Conservation (phyloP, 2,329 filamentous ascomycete species). For the Calonectria pteridis region DNA sequence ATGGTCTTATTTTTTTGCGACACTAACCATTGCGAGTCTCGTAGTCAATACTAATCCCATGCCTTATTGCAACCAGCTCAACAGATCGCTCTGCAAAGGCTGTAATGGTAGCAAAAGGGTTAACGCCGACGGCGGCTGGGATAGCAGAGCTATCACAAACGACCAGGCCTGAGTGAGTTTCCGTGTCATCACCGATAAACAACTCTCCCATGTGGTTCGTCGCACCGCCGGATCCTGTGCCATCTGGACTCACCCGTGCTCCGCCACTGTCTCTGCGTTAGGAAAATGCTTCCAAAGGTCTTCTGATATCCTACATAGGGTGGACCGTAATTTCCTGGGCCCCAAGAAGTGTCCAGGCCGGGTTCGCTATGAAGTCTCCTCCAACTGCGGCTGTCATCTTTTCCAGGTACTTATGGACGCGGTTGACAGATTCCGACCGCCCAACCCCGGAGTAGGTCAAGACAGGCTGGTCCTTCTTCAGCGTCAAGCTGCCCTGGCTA, state of each 20-base stretch:
- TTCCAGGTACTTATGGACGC: constrained; percentile 64
- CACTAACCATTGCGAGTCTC: constrained; percentile 34
- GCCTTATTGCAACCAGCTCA: constrained; percentile 46
- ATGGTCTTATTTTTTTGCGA: constrained; percentile 28
- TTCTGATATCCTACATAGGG: constrained; percentile 53
- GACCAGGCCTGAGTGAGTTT: constrained; percentile 69
- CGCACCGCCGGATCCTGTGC: constrained; percentile 67
- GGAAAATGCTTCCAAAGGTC: neutral
- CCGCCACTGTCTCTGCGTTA: constrained; percentile 56
- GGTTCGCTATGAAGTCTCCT: constrained; percentile 70
- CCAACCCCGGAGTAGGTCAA: constrained; percentile 72
- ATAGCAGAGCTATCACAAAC: constrained; percentile 73
- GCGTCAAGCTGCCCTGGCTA: constrained; percentile 70
- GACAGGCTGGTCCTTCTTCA: constrained; percentile 70
- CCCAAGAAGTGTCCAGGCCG: constrained; percentile 67
- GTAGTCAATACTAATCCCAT: constrained; percentile 31
- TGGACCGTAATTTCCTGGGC: constrained; percentile 74
- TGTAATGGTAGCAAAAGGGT: constrained; percentile 77
- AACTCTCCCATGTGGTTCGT: constrained; percentile 73
- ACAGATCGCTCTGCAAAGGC: constrained; percentile 76
- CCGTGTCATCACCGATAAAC: constrained; percentile 63
- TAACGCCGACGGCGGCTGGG: constrained; percentile 73
- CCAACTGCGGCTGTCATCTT: constrained; percentile 69
- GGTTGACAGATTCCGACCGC: constrained; percentile 65
- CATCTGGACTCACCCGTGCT: constrained; percentile 71